Base-by-base conservation (phyloP, 148 eudicot species). In the Silene conica region DNA sequence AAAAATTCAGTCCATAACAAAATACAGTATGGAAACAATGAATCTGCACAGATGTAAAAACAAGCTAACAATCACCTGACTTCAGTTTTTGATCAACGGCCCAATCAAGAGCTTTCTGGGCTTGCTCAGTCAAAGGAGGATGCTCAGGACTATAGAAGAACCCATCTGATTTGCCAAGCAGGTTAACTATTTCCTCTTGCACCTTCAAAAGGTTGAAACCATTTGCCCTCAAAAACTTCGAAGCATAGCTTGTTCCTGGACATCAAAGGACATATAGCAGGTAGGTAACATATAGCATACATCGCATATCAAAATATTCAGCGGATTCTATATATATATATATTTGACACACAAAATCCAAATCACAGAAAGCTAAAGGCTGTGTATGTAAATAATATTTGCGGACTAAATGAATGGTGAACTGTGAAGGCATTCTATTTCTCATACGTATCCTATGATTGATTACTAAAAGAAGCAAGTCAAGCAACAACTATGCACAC, bases 41-140 rank as follows among this genome's bases (percentile, higher is more conserved):
- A 48, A 79, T 22, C 26, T 5, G 54, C 45, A 69, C 10, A 62
- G 10, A 75, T 72, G 28, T 45, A 77, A 14, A 57, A 10, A 22
- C 48, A 70, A 69, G 19, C 71, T 73, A 81, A 25, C 71, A 68
- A 54, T 65, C 62, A 94, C 98, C 97, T 86, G 97, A 87, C 81
- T 94, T 90, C 71, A 91, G 70, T 71, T 89, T 91, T 82, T 85
- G 88, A 61, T 85, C 85, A 70, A 90, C 60, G 25, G 96, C 98
- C 97, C 96, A 92, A 74, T 94, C 91, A 72, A 94, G 79, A 74
- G 92, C 96, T 82, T 85, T 84, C 73, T 92, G 90, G 58, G 98
- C 97, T 79, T 85, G 86, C 78, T 88, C 89, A 28, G 98, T 89
- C 73, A 92, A 77, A 70, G 97, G 92, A 67, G 98, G 92, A 76